Base-by-base conservation (phyloP, 441 rosid genomes). In the Bruguiera hainesii region DNA sequence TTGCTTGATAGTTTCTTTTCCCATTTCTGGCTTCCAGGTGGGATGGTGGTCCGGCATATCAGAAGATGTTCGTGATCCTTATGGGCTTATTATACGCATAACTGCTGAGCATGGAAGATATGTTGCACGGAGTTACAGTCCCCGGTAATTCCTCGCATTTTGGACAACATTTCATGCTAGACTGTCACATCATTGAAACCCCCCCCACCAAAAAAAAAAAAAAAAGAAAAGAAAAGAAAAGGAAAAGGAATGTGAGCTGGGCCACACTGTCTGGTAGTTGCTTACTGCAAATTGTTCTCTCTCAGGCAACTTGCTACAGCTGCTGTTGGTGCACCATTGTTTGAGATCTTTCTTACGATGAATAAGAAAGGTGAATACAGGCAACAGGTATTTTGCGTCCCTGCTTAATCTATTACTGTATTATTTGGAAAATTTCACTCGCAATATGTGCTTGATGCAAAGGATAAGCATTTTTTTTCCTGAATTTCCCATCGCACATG, bases 1-100 rank as follows among this genome's bases (percentile, higher is more conserved):
- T 26, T 56, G 9, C 18, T 60, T 53, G 58, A 53, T 21, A 67
- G 15, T 31, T 29, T 67, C 64, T 61, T 63, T 18, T 11, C 51
- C 21, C 75, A 76, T 18, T 75, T 19, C 33, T 81, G 75, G 75
- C 50, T 71, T 78, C 31, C 63, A 94, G 99, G 88, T 94, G 75
- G 99, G 99, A 65, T 94, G 99, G 99, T 94, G 99, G 99, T 84
- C 98, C 63, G 99, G 99, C 39, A 77, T 85, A 63, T 89, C 99
- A 1, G 84, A 89, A 63, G 91, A 90, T 85, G 81, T 64, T 56
- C 81, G 82, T 53, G 91, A 90, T 80, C 98, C 99, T 68, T 84
- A 81, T 64, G 99, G 99, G 76, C 79, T 91, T 68, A 88, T 94
- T 75, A 82, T 91, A 69, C 86, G 78, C 50, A 87, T 94, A 68